These are phyloP conservation scores for Rhynchosporium graminicola DNA, from an alignment of 2,329 filamentous ascomycete genomes.

Conservation along the genomic window DNA sequence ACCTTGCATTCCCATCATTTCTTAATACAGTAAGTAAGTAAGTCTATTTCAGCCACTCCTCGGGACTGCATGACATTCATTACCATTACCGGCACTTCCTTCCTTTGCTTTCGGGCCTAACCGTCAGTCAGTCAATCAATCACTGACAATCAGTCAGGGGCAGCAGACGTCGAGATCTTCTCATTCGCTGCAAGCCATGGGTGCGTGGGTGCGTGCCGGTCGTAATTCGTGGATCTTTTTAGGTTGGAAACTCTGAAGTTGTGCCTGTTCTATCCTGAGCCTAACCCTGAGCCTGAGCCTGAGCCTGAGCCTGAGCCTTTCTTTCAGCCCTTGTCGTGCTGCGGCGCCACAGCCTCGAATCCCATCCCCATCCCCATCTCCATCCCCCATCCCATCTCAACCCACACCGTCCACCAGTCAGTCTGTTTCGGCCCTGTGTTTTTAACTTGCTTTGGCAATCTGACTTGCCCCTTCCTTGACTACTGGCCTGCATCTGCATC, in stretches of 20 bases:
- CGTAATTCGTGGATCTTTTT: not conserved
- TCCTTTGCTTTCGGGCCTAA: slow-evolving; percentile 8
- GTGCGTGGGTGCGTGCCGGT: not conserved
- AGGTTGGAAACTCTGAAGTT: not conserved
- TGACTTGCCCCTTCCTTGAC: slow-evolving; percentile 5
- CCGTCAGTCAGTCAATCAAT: not conserved
- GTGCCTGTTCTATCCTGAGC: not conserved
- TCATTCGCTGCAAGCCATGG: not conserved
- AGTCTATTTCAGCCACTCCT: not conserved
- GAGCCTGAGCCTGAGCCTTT: not conserved
- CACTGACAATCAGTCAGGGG: slow-evolving; percentile 6
- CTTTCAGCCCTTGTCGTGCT: too few relatives aligned
- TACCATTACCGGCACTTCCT: slow-evolving; percentile 9
- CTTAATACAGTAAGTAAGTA: not conserved
- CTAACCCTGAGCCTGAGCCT: not conserved
- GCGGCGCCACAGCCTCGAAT: not conserved
- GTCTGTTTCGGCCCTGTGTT: not conserved
- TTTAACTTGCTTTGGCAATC: not conserved
- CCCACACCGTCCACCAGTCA: not conserved
- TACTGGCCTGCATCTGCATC: not conserved
- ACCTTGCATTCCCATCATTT: not conserved
- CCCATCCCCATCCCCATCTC: not conserved
- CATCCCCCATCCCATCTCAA: not conserved
- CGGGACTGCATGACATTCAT: not conserved
- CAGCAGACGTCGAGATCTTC: not conserved